Base-by-base conservation (phyloP, 257 asterid species). In the Solanum tacnaense region DNA sequence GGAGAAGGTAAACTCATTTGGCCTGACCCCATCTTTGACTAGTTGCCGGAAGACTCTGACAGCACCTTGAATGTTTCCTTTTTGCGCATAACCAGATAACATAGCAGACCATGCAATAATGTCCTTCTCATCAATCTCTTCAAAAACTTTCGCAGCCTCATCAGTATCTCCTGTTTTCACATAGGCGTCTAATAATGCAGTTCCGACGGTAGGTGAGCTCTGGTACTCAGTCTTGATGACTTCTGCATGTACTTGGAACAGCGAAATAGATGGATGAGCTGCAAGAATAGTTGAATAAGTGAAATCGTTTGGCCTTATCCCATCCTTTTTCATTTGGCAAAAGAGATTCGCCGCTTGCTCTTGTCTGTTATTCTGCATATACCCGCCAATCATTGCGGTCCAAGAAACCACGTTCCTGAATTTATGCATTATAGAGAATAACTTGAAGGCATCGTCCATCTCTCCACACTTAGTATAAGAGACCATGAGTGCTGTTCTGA, bases 31-130 rank as follows among this genome's bases (percentile, higher is more conserved):
- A 70, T 93, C 93, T 90, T 91, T 91, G 23, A 87, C 83, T 88
- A 97, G 75, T 87, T 89, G 93, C 67, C 87, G 36, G 75, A 94
- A 97, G 86, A 93, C 86, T 18, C 76, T 91, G 46, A 94, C 94
- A 58, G 98, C 98, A 39, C 94, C 92, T 75, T 93, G 95, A 25
- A 89, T 90, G 72, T 97, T 94, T 88, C 94, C 94, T 76, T 88
- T 89, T 89, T 94, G 96, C 6, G 96, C 97, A 87, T 93, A 95
- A 83, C 98, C 98, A 88, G 94, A 92, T 87, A 97, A 87, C 98
- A 97, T 96, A 18, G 98, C 98, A 79, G 98, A 97, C 99, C 99
- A 94, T 75, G 98, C 95, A 90, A 97, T 96, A 46, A 97, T 87
- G 88, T 97, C 99, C 91, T 93, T 97, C 86, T 92, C 96, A 52